Conservation (phyloP, 129 eudicot genomes). For the Apium graveolens region DNA sequence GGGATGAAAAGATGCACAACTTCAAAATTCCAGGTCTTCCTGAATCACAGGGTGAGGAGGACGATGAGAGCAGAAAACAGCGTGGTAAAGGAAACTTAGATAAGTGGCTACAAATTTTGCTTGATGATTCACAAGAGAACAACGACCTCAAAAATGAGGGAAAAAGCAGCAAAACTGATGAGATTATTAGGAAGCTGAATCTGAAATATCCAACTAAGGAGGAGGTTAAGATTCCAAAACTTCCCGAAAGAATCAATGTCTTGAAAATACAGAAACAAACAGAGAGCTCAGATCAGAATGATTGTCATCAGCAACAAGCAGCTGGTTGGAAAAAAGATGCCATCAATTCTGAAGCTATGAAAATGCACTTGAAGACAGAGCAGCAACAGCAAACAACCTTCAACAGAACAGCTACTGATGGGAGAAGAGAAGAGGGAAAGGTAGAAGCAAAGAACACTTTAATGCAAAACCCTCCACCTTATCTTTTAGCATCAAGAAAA, state of each 20-base stretch:
- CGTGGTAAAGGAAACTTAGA: constrained; percentile 92
- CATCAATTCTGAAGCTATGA: constrained; percentile 9
- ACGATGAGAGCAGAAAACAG: constrained; percentile 79
- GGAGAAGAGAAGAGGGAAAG: constrained; percentile 15
- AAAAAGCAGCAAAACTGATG: constrained; percentile 34
- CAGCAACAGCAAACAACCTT: not conserved
- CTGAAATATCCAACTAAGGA: constrained; percentile 56
- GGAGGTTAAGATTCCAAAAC: constrained; percentile 20
- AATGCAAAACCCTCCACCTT: constrained; percentile 54
- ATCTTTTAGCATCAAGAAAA: constrained; percentile 24
- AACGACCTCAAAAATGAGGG: constrained; percentile 19
- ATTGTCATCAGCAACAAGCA: not conserved
- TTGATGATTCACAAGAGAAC: constrained; percentile 33
- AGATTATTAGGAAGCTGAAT: constrained; percentile 57
- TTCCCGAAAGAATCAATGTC: constrained; percentile 14
- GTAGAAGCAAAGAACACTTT: constrained; percentile 13
- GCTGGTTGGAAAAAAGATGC: not conserved
- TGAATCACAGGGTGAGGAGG: constrained; percentile 57
- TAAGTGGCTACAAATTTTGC: constrained; percentile 80
- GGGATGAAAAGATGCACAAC: constrained; percentile 25
- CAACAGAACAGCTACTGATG: not conserved
- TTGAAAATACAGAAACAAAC: not conserved
- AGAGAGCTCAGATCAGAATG: constrained; percentile 6
- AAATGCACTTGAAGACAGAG: constrained; percentile 3
- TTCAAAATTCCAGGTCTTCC: constrained; percentile 31